Conservation (phyloP, 2,329 filamentous ascomycete species). For the Aspergillus japonicus region DNA sequence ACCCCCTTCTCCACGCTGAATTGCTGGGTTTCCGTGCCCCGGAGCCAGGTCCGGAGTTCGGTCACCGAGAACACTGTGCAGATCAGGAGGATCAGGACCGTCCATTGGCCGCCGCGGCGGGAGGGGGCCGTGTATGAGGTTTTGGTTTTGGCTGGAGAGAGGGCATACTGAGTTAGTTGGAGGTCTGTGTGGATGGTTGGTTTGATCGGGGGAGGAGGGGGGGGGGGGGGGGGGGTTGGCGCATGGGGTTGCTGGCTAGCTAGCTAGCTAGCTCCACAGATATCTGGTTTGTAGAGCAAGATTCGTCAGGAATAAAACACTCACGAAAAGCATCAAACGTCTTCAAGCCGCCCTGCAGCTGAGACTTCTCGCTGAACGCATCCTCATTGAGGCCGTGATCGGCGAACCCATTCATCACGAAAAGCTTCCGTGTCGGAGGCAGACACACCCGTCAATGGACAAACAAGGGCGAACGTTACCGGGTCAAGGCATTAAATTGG, state of each 20-base stretch:
- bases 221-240: not conserved
- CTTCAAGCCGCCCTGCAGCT: conserved; percentile 58
- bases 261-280: not conserved
- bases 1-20: conserved; percentile 94
- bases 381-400: conserved; percentile 72
- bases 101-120: conserved; percentile 89
- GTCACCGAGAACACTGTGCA: conserved; percentile 73
- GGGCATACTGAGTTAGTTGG: not conserved
- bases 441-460: conserved; percentile 4
- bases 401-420: conserved; percentile 74
- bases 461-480: conserved; percentile 1
- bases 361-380: conserved; percentile 71
- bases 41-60: conserved; percentile 80
- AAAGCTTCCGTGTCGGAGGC: conserved; percentile 11
- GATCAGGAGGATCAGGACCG: conserved; percentile 73
- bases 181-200: not conserved
- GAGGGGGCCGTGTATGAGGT: conserved; percentile 85
- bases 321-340: conserved; percentile 97
- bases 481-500: conserved; percentile 29
- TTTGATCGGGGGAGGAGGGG: not conserved
- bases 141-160: conserved; percentile 79
- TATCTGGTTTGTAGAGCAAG: too few species aligned
- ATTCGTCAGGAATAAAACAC: conserved; percentile 34
- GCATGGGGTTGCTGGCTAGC: not conserved
- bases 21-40: conserved; percentile 78